A percentile compares a stretch with the other conserved stretches of the same genome.
Conservation (phyloP, 805 yeast species). For the Wickerhamomyces strasburgensis region DNA sequence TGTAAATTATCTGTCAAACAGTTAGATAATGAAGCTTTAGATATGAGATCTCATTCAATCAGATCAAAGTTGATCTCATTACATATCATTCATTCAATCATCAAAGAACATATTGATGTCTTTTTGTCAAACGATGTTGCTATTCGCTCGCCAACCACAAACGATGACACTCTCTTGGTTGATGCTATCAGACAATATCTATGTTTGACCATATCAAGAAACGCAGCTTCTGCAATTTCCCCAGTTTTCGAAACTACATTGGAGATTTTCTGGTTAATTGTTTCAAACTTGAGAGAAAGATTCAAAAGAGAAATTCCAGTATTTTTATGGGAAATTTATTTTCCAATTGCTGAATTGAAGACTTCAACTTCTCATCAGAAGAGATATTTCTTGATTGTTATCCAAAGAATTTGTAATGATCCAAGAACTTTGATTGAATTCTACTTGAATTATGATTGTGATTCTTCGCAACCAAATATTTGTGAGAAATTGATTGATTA, state of each 20-base stretch:
- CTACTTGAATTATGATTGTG: slow-evolving; percentile 94
- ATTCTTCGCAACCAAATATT: slow-evolving; percentile 69
- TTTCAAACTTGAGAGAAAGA: slow-evolving; percentile 77
- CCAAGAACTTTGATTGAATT: slow-evolving; percentile 89
- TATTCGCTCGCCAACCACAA: slow-evolving; percentile 45
- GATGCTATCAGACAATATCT: slow-evolving; percentile 81
- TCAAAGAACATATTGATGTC: slow-evolving; percentile 79
- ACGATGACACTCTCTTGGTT: slow-evolving; percentile 57
- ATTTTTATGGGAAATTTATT: slow-evolving; percentile 85
- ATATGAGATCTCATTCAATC: slow-evolving; percentile 86
- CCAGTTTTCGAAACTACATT: slow-evolving; percentile 89
- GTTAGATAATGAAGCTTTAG: slow-evolving; percentile 69
- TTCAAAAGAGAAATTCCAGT: slow-evolving; percentile 94
- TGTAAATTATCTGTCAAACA: slow-evolving; percentile 85
- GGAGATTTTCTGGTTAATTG: slow-evolving; percentile 88
- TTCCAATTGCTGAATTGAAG: slow-evolving; percentile 89
- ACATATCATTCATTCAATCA: slow-evolving; percentile 80
- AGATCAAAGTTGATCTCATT: slow-evolving; percentile 86
- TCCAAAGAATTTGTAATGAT: slow-evolving; percentile 79
- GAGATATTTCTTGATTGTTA: slow-evolving; percentile 74
- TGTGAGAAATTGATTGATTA: slow-evolving; percentile 81
- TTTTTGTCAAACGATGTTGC: slow-evolving; percentile 58
- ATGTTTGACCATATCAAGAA: slow-evolving; percentile 77
- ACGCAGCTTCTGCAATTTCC: slow-evolving; percentile 87
- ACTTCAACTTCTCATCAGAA: slow-evolving; percentile 92